phyloP scores from a whole-genome alignment of 768 basidiomycete genomes.

The Lepiota brunneoincarnata region DNA sequence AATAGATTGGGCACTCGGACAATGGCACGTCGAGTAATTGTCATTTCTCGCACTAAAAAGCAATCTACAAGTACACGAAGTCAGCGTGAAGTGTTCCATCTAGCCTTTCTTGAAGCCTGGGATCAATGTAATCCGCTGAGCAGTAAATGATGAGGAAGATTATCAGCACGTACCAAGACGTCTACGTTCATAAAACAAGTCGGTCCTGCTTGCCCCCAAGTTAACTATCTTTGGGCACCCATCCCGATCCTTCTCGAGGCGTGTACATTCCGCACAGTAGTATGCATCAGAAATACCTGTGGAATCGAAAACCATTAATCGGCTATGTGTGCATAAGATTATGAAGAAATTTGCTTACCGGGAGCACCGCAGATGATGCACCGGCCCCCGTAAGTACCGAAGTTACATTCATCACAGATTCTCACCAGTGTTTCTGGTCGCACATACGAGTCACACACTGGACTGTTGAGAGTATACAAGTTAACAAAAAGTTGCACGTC shows the following conservation, averaged over 20 bases:
- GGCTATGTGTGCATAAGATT: neutral
- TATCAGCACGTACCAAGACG: slow-evolving; percentile 57
- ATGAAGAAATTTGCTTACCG: slow-evolving; percentile 46
- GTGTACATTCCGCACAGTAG: slow-evolving; percentile 97
- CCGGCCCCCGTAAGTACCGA: slow-evolving; percentile 94
- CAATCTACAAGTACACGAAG: neutral
- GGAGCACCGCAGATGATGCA: slow-evolving; percentile 98
- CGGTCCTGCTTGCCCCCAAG: slow-evolving; percentile 90
- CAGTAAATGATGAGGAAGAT: neutral
- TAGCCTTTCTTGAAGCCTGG: slow-evolving; percentile 73
- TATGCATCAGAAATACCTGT: slow-evolving; percentile 98
- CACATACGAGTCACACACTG: slow-evolving; percentile 98
- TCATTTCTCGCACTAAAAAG: too few species aligned
- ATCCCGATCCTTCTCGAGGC: slow-evolving; percentile 95
- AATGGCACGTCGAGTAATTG: too few species aligned
- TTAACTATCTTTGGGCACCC: slow-evolving; percentile 99
- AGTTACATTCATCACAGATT: slow-evolving; percentile 99
- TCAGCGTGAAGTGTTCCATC: slow-evolving; percentile 8
- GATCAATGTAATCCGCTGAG: neutral
- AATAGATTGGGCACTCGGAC: too few species aligned
- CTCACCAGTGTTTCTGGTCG: slow-evolving; percentile 96
- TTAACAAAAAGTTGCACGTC: neutral
- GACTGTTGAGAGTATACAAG: slow-evolving; percentile 44
- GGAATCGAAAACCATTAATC: neutral
- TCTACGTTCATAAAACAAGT: slow-evolving; percentile 88